Percentiles rank a stretch among this genome's conserved stretches.
Conservation (phyloP, 495 filamentous ascomycete genomes). For the Talaromyces proteolyticus region DNA sequence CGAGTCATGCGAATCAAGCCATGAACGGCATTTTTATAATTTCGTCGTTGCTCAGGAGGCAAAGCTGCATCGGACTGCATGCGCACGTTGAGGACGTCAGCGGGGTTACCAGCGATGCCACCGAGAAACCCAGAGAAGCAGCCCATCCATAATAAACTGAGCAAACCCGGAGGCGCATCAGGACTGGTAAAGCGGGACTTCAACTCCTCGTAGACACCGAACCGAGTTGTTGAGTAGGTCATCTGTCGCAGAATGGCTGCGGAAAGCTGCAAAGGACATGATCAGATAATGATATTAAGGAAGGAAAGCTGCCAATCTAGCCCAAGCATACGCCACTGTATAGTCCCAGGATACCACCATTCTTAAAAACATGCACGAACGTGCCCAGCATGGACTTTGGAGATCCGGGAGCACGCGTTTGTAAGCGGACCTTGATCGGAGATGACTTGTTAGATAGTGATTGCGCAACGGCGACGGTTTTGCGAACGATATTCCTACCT, state of each 20-base stretch:
- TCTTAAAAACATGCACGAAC: conserved; percentile 66
- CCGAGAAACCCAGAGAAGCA: conserved; percentile 81
- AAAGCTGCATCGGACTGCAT: conserved; percentile 95
- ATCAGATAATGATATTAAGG: no score
- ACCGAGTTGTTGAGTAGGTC: conserved; percentile 88
- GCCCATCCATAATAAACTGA: conserved; percentile 72
- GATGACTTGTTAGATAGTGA: conserved; percentile 1
- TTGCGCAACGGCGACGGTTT: neutral
- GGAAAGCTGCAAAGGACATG: conserved; percentile 53
- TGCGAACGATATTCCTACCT: conserved; percentile 29
- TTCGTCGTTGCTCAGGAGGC: conserved; percentile 64
- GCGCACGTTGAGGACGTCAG: conserved; percentile 94
- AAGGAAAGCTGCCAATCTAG: neutral
- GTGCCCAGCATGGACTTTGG: conserved; percentile 75
- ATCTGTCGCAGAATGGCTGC: conserved; percentile 86
- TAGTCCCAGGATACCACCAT: conserved; percentile 64
- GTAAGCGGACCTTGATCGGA: conserved; percentile 70
- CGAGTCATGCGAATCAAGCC: conserved; percentile 78
- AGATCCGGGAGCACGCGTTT: conserved; percentile 65
- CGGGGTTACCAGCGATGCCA: conserved; percentile 85
- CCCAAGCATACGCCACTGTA: conserved; percentile 64
- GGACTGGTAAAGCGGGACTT: conserved; percentile 61
- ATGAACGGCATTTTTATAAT: conserved; percentile 86
- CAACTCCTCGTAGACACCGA: conserved; percentile 91
- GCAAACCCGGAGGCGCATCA: conserved; percentile 47